A percentile compares a stretch with the other conserved stretches of the same genome.
phyloP scores from a whole-genome alignment of 2,329 filamentous ascomycete genomes.

The Parafenestella ontariensis region DNA sequence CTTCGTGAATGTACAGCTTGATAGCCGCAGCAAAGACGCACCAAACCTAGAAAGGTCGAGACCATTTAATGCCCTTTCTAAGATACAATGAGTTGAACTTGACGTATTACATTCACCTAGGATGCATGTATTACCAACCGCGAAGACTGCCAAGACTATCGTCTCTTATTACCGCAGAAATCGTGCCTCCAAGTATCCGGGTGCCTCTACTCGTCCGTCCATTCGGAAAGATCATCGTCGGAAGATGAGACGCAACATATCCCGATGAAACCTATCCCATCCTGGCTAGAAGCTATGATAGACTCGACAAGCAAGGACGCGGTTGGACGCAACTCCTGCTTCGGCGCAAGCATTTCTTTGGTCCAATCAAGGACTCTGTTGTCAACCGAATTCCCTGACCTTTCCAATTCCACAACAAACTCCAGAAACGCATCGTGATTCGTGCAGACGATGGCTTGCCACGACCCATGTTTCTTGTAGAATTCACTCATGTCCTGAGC shows the following conservation, averaged over 20 bases:
- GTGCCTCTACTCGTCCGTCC: not conserved
- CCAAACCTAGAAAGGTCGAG: no score
- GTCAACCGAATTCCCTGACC: constrained; percentile 6
- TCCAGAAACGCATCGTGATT: constrained; percentile 9
- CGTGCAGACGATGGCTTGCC: constrained; percentile 12
- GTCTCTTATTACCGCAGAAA: no score
- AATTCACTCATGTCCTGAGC: constrained; percentile 11
- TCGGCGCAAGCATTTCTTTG: constrained; percentile 14
- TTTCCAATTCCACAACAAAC: constrained; percentile 9
- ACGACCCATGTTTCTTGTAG: constrained; percentile 12
- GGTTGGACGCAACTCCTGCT: constrained; percentile 14
- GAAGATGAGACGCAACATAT: constrained; percentile 23
- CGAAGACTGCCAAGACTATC: no score
- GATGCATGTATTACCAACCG: no score
- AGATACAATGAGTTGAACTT: no score
- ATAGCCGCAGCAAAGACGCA: no score
- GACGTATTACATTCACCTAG: no score
- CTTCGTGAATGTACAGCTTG: no score
- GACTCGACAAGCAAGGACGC: constrained; percentile 16
- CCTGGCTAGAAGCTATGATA: constrained; percentile 10
- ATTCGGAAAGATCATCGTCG: constrained; percentile 11
- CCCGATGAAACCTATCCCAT: constrained; percentile 17
- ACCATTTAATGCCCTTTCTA: no score
- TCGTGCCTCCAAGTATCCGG: no score
- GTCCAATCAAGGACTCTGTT: constrained; percentile 16